Base-by-base conservation (phyloP, 1,284 basidiomycete species). In the Pseudozyma hubeiensis region DNA sequence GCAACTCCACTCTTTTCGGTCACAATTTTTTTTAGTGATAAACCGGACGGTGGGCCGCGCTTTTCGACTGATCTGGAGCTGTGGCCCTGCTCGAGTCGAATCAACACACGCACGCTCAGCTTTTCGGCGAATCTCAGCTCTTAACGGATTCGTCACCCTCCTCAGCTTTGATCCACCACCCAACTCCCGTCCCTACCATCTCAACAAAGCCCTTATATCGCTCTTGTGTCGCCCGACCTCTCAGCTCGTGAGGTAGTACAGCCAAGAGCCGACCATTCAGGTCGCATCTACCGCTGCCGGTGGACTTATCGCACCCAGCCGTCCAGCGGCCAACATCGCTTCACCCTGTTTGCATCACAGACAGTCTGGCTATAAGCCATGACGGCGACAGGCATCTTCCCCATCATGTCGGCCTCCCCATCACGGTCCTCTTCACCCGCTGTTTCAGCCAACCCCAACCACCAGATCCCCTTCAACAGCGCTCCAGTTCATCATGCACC, bases 401-500 rank as follows among this genome's bases (percentile, higher is more conserved):
- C 61, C 24, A 41, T 59, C 53, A 73, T 73, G 70, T 67, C 70
- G 33, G 57, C 64, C 47, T 73, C 64, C 0, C 70, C 70, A 7
- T 73, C 70, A 5, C 53, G 70, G 19, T 73, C 70, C n/a, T 73
- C 70, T 13, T 73, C 70, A 16, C 70, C 70, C 16, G 64, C 70
- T 5, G 60, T 73, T 30, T 50, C 64, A n/a, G 56, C 55, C 30
- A 57, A 56, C 19, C 59, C 70, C 9, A 73, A 59, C 31, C 76
- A 73, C 44, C 76, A 76, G 44, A 77, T 78, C n/a, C 76, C 76
- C 13, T 78, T 78, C 50, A 69, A 70, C 52, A 58, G 57, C 31
- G 71, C 76, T 11, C 71, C 75, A 0, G 75, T 77, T 7, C 73
- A 78, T 17, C 76, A 78, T 69, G 74, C 66, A 24, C 76, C 76